Base-by-base conservation (phyloP, 2,329 filamentous ascomycete genomes). In the Lecanicillium sp. region DNA sequence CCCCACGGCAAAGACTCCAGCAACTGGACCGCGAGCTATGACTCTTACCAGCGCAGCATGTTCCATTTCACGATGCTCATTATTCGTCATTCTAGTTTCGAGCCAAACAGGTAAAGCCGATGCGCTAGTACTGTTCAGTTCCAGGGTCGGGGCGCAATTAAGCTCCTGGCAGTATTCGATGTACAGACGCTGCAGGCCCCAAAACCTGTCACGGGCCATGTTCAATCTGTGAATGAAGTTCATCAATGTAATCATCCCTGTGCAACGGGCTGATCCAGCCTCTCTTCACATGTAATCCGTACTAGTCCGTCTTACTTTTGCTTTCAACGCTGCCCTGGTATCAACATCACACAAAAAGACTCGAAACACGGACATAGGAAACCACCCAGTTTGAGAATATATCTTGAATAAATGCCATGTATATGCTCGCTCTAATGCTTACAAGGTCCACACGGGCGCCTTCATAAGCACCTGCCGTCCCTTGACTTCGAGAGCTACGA, bases 391-490 rank as follows among this genome's bases (percentile, higher is more conserved):
- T 23, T 36, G 12, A 27, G 23, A 19, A 36, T 39, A 29, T 48
- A 12, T 42, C 10, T 23, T 21, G 12, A 15, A 35, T 27, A n/a
- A 41, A 48, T 48, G 29, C 33, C 39, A 49, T 30, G 26, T 20
- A 43, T 37, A 43, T 48, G 38, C 46, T 49, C 33, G 14, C 30
- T 29, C 45, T 35, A 29, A 48, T 35, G 12, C 40, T 57, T 52
- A 63, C 51, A 83, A 54, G 10, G 74, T 75, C 81, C 81, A 91
- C 26, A 90, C 83, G 12, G 86, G 86, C 17, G 87, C 84, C 68
- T 89, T 89, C 52, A 81, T 70, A 57, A 91, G 68, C 40, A 90
- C 83, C 65, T 87, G 87, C 51, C 86, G 78, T 19, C 86, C 85
- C 53, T 84, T 73, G 7, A 91, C 86, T 66, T 90, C 86, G 26